Base-by-base conservation (phyloP, 495 filamentous ascomycete species). In the Aspergillus steynii region DNA sequence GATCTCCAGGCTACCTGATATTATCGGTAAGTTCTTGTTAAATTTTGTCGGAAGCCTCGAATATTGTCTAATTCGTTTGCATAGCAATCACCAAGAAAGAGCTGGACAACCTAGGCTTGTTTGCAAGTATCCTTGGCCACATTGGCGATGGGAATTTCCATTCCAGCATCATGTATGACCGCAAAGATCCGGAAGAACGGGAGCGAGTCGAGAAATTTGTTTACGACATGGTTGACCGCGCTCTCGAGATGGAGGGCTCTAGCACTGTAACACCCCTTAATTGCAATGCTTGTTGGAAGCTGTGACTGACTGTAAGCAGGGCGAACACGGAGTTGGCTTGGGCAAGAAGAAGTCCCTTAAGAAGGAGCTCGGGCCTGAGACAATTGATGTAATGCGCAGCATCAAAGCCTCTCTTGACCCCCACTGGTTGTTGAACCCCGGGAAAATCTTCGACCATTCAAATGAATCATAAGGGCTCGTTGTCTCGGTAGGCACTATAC, bases 131-230 rank as follows among this genome's bases (percentile, higher is more conserved):
- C 28, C 80, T 97, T 0, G 92, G 89, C 12, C 91, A 96, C 63
- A 86, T 96, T 59, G 91, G 91, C 4, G 90, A 96, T 71, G 92
- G 93, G 7, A 97, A 97, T 72, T 96, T 96, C 73, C 93, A 97
- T 70, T 86, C 91, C 66, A 90, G 86, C 71, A 92, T 97, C 67
- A 85, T 97, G 71, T 97, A 95, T 68, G 85, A 94, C 67, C 77
- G 82, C 31, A 79, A 76, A 20, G 80, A 91, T 59, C 83, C 83
- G 10, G 84, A 74, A 3, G 90, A 97, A 74, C 77, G 80, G 34
- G 85, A 80, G 14, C 86, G 87, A 49, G 90, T 96, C 2, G 88
- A 95, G 68, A 82, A 79, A 42, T 90, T 90, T 55, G 91, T 96
- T 28, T 84, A 93, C 65, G 88, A 91, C 62, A 96, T 97, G 92